Base-by-base conservation (phyloP, 2,329 filamentous ascomycete species). In the Colletotrichum horii region DNA sequence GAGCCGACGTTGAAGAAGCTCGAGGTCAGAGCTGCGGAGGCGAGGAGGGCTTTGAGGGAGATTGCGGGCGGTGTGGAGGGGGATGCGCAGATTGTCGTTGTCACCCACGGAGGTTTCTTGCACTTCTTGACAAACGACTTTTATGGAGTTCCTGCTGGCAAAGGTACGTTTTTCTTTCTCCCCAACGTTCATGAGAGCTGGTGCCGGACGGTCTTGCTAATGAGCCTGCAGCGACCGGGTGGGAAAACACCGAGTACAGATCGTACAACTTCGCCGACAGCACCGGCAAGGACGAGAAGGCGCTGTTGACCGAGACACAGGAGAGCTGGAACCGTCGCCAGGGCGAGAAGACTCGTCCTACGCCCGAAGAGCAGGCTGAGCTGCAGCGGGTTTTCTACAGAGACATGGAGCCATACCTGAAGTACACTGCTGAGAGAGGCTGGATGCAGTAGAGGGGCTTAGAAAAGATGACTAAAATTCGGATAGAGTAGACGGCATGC, bases 41-140 rank as follows among this genome's bases (percentile, higher is more conserved):
- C 92, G 8, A 87, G 95, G 58, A 79, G 86, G 15, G 92, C 90
- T 84, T 82, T 97, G 76, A 82, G 89, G 19, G 85, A 89, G 56
- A 80, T 86, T 67, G 68, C 85, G 89, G 76, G 91, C 87, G 80
- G 81, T 7, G 65, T 69, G 3, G 76, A 79, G 2, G 81, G 78
- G 0, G 92, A 94, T 80, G 87, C 86, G 5, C 90, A 96, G 79
- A 90, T 98, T 32, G 91, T 93, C 0, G 88, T 96, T 3, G 95
- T 97, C 9, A 94, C 95, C 4, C 96, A 98, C 80, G 96, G 96
- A 3, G 94, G 94, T 1, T 94, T 96, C 79, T 82, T 98, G 80
- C 96, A 98, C 83, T 97, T 95, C 80, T 86, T 98, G 77, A 97
- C 95, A 0, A 91, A 96, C 78, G 95, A 98, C 80, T 97, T 93